These are phyloP conservation scores for Debaryomyces psychrophilus DNA, from an alignment of 1,139 yeast species.

Conservation along the genomic window DNA sequence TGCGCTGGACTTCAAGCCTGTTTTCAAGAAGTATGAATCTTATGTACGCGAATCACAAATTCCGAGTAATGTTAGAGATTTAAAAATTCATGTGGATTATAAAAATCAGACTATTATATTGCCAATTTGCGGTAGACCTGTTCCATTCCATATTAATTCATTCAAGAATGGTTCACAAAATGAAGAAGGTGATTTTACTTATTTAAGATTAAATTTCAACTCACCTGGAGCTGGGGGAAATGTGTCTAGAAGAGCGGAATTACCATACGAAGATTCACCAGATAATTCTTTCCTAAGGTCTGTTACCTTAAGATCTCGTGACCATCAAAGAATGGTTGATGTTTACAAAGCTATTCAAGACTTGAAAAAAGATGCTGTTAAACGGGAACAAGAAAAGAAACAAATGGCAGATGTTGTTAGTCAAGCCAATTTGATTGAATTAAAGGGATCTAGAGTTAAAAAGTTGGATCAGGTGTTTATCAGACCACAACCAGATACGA, in stretches of 20 bases:
- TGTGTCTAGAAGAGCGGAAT: slow-evolving; percentile 68
- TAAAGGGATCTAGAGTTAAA: slow-evolving; percentile 76
- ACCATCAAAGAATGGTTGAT: slow-evolving; percentile 89
- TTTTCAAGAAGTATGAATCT: slow-evolving; percentile 90
- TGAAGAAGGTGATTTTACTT: slow-evolving; percentile 95
- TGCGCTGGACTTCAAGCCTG: slow-evolving; percentile 66
- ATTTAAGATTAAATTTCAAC: slow-evolving; percentile 85
- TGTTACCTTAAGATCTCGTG: slow-evolving; percentile 85
- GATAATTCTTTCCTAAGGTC: slow-evolving; percentile 87
- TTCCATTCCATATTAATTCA: slow-evolving; percentile 93
- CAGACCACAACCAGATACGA: slow-evolving; percentile 96
- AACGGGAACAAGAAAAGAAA: slow-evolving; percentile 87
- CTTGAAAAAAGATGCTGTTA: slow-evolving; percentile 87
- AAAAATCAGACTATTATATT: slow-evolving; percentile 86
- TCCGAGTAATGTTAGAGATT: slow-evolving; percentile 79
- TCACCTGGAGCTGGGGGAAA: slow-evolving; percentile 88
- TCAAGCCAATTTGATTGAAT: slow-evolving; percentile 85
- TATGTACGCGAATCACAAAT: slow-evolving; percentile 91
- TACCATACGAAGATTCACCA: slow-evolving; percentile 89
- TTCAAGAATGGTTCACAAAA: slow-evolving; percentile 93
- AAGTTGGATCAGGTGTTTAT: slow-evolving; percentile 86
- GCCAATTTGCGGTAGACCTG: slow-evolving; percentile 95
- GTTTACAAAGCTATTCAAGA: slow-evolving; percentile 90
- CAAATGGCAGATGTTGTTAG: slow-evolving; percentile 94
- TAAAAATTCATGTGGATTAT: slow-evolving; percentile 84